Conservation (phyloP, 495 filamentous ascomycete species). For the Barbatosphaeria neglecta region DNA sequence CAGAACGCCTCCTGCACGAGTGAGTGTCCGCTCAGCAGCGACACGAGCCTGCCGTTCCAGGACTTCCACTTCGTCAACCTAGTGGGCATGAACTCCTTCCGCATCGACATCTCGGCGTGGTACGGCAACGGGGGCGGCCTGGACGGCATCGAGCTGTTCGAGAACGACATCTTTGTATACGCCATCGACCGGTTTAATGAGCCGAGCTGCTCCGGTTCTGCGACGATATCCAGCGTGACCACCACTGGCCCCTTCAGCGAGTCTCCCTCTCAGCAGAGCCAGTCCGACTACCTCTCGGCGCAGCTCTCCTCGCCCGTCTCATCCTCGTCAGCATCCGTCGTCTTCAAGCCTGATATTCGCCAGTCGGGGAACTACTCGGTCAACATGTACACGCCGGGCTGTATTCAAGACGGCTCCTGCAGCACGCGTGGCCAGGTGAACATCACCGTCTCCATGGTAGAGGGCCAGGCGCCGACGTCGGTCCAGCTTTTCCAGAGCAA, state of each 20-base stretch:
- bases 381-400: conserved; percentile 84
- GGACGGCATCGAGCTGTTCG: conserved; percentile 80
- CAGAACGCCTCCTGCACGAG: conserved; percentile 59
- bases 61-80: conserved; percentile 85
- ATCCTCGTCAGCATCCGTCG: conserved; percentile 49
- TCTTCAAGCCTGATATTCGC: conserved; percentile 77
- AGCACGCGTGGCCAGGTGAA: conserved; percentile 61
- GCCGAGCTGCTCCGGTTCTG: conserved; percentile 60
- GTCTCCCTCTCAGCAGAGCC: conserved; percentile 46
- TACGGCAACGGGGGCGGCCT: conserved; percentile 83
- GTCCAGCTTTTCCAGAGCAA: conserved; percentile 76
- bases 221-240: conserved; percentile 52
- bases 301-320: conserved; percentile 40
- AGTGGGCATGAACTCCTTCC: conserved; percentile 81
- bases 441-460: conserved; percentile 59
- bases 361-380: conserved; percentile 85
- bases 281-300: conserved; percentile 66
- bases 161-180: conserved; percentile 74
- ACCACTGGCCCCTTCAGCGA: conserved; percentile 62
- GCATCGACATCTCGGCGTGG: conserved; percentile 72
- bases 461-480: conserved; percentile 29
- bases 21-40: conserved; percentile 65
- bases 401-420: conserved; percentile 68
- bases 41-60: conserved; percentile 53
- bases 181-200: conserved; percentile 84